Percentiles rank a stretch among this genome's conserved stretches.
Evolutionary conservation across 768 basidiomycete species (phyloP).

Genomic region (Leucogyrophana mollusca): DNA sequence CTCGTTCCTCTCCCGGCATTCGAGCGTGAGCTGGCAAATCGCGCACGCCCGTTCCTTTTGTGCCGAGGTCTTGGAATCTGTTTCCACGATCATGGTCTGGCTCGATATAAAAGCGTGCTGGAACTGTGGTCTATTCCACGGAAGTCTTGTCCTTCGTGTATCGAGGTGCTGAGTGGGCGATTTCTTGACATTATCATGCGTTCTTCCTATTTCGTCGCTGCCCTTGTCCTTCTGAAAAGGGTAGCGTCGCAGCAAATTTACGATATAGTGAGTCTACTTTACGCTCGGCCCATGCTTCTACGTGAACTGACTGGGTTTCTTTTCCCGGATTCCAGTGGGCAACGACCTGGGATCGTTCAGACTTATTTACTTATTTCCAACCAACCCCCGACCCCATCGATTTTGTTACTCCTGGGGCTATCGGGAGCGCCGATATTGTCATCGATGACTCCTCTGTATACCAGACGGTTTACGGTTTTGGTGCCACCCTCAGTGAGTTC

Average conservation of each 20-base stretch:
- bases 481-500: constrained; percentile 57
- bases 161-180: neutral
- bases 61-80: neutral
- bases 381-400: constrained; percentile 28
- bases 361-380: constrained; percentile 29
- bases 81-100: no score
- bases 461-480: constrained; percentile 68
- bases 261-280: constrained; percentile 42
- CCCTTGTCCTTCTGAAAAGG: constrained; percentile 17
- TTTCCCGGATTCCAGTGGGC: constrained; percentile 54
- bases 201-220: constrained; percentile 6
- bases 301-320: neutral
- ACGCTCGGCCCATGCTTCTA: neutral
- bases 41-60: constrained; percentile 15
- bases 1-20: no score
- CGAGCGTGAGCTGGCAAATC: constrained; percentile 8
- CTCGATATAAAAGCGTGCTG: neutral
- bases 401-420: constrained; percentile 44
- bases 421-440: constrained; percentile 61
- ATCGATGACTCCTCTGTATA: constrained; percentile 53
- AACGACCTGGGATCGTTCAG: constrained; percentile 39
- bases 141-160: neutral
- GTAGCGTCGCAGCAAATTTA: constrained; percentile 50
- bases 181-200: constrained; percentile 13
- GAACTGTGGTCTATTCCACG: no score